These are phyloP conservation scores for Tuber umbilicatum DNA, from an alignment of 495 filamentous ascomycete species.

Conservation along the genomic window DNA sequence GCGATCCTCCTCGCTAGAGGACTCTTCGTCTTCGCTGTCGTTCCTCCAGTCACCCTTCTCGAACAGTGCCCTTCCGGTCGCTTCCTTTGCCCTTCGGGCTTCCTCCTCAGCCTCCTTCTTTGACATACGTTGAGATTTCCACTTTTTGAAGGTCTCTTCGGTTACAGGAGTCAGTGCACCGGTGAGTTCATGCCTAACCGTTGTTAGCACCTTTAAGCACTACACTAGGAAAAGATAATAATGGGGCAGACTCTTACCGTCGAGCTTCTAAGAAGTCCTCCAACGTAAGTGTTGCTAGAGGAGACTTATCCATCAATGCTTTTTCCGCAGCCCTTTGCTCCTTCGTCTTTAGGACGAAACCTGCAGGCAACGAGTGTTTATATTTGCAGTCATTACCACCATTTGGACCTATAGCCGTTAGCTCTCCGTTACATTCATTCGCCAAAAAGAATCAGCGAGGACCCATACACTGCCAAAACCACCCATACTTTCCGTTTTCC, in stretches of 20 bases:
- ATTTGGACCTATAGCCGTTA: conserved; percentile 56
- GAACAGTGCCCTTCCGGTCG: conserved; percentile 88
- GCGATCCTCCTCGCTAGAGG: conserved; percentile 53
- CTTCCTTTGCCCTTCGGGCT: conserved; percentile 82
- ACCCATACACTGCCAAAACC: conserved; percentile 80
- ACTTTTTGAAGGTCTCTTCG: conserved; percentile 81
- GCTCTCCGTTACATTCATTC: conserved; percentile 4
- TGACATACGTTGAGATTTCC: conserved; percentile 87
- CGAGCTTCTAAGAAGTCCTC: conserved; percentile 97
- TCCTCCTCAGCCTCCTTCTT: conserved; percentile 93
- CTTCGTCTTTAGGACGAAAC: conserved; percentile 97
- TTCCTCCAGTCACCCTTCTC: conserved; percentile 88
- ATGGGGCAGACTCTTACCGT: conserved; percentile 50
- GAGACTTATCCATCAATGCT: conserved; percentile 93
- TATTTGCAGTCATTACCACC: conserved; percentile 98
- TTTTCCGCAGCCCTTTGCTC: conserved; percentile 95
- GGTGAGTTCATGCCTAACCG: conserved; percentile 58
- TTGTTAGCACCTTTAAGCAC: conserved; percentile 11
- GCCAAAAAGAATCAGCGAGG: not conserved
- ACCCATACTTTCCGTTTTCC: conserved; percentile 96
- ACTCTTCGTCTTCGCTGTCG: conserved; percentile 58
- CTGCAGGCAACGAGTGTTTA: conserved; percentile 86
- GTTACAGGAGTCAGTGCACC: conserved; percentile 89
- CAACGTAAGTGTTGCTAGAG: conserved; percentile 85
- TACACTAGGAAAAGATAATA: not conserved